Conservation (phyloP, 257 asterid genomes). For the Scutellaria minor region DNA sequence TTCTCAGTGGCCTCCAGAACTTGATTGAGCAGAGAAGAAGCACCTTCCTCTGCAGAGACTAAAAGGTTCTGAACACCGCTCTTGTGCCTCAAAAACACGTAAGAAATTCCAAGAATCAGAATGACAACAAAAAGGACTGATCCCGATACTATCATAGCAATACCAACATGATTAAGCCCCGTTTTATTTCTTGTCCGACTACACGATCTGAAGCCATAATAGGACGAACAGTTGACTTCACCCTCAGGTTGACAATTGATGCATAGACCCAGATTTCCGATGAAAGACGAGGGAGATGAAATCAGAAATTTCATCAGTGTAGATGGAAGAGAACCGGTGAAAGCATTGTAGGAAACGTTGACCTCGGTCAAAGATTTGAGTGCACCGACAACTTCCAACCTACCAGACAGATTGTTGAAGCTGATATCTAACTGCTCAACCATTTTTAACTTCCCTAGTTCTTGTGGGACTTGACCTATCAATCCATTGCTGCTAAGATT, state of each 20-base stretch:
- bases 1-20: constrained; percentile 72
- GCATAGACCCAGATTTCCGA: constrained; percentile 62
- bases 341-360: constrained; percentile 64
- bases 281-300: constrained; percentile 64
- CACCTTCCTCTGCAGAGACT: constrained; percentile 59
- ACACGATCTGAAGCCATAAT: constrained; percentile 47
- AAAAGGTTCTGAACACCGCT: constrained; percentile 28
- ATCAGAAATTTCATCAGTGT: constrained; percentile 43
- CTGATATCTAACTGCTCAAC: constrained; percentile 71
- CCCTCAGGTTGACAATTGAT: constrained; percentile 43
- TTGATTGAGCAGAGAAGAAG: constrained; percentile 68
- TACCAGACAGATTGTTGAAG: constrained; percentile 66
- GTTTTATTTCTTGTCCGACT: constrained; percentile 37
- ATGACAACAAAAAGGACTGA: constrained; percentile 42
- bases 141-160: constrained; percentile 51
- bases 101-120: constrained; percentile 47
- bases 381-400: constrained; percentile 48
- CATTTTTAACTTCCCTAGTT: constrained; percentile 60
- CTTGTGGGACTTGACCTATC: constrained; percentile 59
- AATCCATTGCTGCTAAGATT: constrained; percentile 69
- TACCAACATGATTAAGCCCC: constrained; percentile 39
- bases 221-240: constrained; percentile 43
- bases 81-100: constrained; percentile 37
- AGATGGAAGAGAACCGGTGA: constrained; percentile 63
- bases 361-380: constrained; percentile 55